These are phyloP conservation scores for Ceratobasidium sp. DNA, from an alignment of 1,284 basidiomycete species.

Conservation along the genomic window DNA sequence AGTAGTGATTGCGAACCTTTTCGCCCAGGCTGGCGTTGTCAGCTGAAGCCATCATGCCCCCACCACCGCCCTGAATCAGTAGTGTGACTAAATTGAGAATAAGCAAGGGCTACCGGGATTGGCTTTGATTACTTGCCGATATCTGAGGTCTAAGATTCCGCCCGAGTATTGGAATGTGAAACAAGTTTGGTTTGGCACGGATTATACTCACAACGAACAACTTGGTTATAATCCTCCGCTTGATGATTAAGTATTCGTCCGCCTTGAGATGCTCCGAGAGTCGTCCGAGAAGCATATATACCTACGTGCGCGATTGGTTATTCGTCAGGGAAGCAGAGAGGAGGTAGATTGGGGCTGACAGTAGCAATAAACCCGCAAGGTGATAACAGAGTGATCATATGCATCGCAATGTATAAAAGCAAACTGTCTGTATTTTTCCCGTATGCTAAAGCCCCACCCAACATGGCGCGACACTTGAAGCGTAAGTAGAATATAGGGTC, in stretches of 20 bases:
- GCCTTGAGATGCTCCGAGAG: constrained; percentile 62
- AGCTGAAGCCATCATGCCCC: neutral
- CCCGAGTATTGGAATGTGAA: neutral
- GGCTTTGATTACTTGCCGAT: neutral
- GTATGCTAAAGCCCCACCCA: no score
- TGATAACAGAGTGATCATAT: constrained; percentile 63
- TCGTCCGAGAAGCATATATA: constrained; percentile 71
- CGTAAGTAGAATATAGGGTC: neutral
- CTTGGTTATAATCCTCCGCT: constrained; percentile 59
- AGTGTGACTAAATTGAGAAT: neutral
- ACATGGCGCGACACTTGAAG: no score
- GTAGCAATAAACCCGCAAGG: constrained; percentile 79
- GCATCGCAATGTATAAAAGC: constrained; percentile 50
- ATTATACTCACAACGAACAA: constrained; percentile 52
- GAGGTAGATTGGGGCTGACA: neutral
- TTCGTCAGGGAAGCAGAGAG: neutral
- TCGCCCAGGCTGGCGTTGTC: neutral
- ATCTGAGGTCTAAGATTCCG: constrained; percentile 1
- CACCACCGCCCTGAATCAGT: constrained; percentile 1
- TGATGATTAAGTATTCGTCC: constrained; percentile 61
- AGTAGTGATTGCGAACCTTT: neutral
- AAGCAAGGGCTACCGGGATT: neutral
- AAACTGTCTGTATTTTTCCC: neutral
- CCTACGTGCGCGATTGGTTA: constrained; percentile 40
- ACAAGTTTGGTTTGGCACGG: neutral